A percentile compares a stretch with the other conserved stretches of the same genome.
These are phyloP conservation scores for Teunomyces stri DNA, from an alignment of 805 yeast genomes.

Conservation along the genomic window DNA sequence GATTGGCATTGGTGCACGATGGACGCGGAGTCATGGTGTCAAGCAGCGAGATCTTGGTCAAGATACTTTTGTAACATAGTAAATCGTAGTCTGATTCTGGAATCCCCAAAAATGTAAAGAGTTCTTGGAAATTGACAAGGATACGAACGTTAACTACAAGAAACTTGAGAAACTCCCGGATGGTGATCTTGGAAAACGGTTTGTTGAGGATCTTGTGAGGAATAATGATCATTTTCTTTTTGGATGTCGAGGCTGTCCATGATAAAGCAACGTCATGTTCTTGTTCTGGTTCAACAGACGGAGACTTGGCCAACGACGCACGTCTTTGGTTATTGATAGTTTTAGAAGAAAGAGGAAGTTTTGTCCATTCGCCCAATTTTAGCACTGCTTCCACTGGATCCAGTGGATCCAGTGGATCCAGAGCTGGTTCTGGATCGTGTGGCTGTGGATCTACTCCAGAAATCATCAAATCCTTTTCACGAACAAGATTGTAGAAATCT, in stretches of 20 bases:
- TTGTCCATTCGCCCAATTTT: constrained; percentile 28
- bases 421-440: too few species aligned
- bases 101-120: constrained; percentile 16
- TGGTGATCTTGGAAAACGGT: constrained; percentile 36
- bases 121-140: constrained; percentile 30
- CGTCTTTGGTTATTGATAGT: constrained; percentile 15
- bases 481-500: constrained; percentile 28
- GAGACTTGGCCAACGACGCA: constrained; percentile 6
- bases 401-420: too few species aligned
- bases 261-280: neutral
- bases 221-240: constrained; percentile 30
- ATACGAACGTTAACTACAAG: constrained; percentile 37
- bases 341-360: constrained; percentile 16
- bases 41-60: constrained; percentile 13
- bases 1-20: neutral
- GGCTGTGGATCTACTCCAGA: constrained; percentile 4
- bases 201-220: constrained; percentile 43
- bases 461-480: constrained; percentile 31
- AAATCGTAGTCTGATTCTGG: constrained; percentile 13
- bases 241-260: neutral
- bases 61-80: constrained; percentile 19
- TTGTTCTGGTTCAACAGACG: neutral
- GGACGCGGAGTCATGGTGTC: constrained; percentile 13
- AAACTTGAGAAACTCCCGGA: constrained; percentile 37
- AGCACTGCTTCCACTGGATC: too few species aligned